Percentiles rank a stretch among this genome's conserved stretches.
Evolutionary conservation across 2,329 filamentous ascomycete genomes (phyloP).

Genomic region (Penicillium sp.): DNA sequence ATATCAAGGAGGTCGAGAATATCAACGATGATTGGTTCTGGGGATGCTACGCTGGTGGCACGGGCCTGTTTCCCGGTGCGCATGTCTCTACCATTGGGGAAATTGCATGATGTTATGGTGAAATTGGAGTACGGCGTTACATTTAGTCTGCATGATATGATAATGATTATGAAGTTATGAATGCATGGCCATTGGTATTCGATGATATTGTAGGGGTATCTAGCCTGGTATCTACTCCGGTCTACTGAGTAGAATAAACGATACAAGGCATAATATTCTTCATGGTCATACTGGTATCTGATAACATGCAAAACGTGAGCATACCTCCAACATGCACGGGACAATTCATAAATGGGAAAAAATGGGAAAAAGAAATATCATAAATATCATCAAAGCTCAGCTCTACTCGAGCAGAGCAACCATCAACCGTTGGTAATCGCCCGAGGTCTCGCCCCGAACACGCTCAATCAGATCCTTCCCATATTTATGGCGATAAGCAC

Average conservation of each 20-base stretch:
- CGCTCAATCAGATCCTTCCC: slow-evolving; percentile 61
- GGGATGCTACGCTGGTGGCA: slow-evolving; percentile 75
- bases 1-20: slow-evolving; percentile 76
- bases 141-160: slow-evolving; percentile 11
- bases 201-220: too few relatives aligned
- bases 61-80: slow-evolving; percentile 72
- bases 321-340: background rate
- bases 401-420: slow-evolving; percentile 55
- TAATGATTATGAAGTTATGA: slow-evolving; percentile 12
- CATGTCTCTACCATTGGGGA: slow-evolving; percentile 58
- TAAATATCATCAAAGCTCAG: background rate
- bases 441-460: slow-evolving; percentile 77
- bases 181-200: slow-evolving; percentile 1
- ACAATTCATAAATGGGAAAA: background rate
- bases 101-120: slow-evolving; percentile 17
- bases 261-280: background rate
- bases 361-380: background rate
- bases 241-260: background rate
- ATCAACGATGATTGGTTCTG: slow-evolving; percentile 89
- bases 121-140: background rate
- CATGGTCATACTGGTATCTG: background rate
- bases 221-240: too few relatives aligned
- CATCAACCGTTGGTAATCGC: slow-evolving; percentile 73
- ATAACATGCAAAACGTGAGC: background rate
- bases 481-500: slow-evolving; percentile 68